Percentiles rank a stretch among this genome's conserved stretches.
Conservation (phyloP, 1,284 basidiomycete genomes). For the Malassezia pachydermatis region DNA sequence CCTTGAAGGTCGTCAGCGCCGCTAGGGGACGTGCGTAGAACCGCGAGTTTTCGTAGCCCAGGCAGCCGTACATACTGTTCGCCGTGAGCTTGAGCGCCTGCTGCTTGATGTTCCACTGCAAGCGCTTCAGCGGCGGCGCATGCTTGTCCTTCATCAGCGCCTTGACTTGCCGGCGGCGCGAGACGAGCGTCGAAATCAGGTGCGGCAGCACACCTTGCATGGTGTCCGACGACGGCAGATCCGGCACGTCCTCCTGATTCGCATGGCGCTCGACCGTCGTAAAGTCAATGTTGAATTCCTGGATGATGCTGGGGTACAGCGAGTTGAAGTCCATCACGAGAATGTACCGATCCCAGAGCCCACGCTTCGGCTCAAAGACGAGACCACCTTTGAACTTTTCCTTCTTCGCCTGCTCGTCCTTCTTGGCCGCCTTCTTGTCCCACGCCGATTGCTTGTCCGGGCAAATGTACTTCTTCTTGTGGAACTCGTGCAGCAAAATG, state of each 20-base stretch:
- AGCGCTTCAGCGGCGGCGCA: conserved; percentile 63
- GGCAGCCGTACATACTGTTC: conserved; percentile 99
- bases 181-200: conserved; percentile 88
- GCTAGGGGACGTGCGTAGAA: conserved; percentile 96
- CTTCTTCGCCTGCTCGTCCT: conserved; percentile 49
- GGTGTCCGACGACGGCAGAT: conserved; percentile 65
- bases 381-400: conserved; percentile 98
- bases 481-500: conserved; percentile 96
- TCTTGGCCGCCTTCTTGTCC: conserved; percentile 41
- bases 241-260: conserved; percentile 62
- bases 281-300: conserved; percentile 99
- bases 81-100: conserved; percentile 94
- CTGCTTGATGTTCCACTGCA: conserved; percentile 93
- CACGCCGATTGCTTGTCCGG: conserved; percentile 83
- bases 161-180: conserved; percentile 80
- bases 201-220: conserved; percentile 82
- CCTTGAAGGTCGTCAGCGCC: conserved; percentile 92
- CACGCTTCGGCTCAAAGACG: conserved; percentile 91
- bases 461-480: conserved; percentile 86
- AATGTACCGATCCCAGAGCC: conserved; percentile 92
- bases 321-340: conserved; percentile 99
- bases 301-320: conserved; percentile 96
- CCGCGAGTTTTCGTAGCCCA: conserved; percentile 91
- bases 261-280: conserved; percentile 69
- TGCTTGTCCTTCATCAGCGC: conserved; percentile 84